These are phyloP conservation scores for Santalum album DNA, from an alignment of 164 flowering plant species.

Conservation along the genomic window DNA sequence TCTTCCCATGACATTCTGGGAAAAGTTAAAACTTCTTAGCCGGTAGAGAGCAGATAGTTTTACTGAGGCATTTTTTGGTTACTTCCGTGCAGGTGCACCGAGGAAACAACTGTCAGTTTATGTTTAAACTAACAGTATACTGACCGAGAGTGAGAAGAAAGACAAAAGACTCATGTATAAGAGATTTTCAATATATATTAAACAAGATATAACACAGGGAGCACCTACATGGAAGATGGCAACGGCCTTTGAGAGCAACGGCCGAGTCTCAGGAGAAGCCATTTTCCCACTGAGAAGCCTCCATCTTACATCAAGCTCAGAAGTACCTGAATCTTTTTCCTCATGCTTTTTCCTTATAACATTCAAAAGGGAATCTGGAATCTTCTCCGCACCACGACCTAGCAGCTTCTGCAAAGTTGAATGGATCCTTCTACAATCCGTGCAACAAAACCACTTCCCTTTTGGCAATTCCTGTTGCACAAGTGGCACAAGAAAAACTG, in stretches of 20 bases:
- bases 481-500: background rate
- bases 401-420: conserved; percentile 43
- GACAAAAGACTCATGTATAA: background rate
- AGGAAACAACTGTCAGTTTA: too few relatives aligned
- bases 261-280: conserved; percentile 34
- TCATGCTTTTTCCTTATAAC: conserved; percentile 38
- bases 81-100: too few relatives aligned
- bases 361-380: conserved; percentile 35
- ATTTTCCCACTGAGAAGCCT: conserved; percentile 55
- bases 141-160: background rate
- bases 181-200: background rate
- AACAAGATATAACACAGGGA: background rate
- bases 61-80: too few relatives aligned
- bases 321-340: conserved; percentile 12
- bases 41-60: too few relatives aligned
- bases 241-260: conserved; percentile 54
- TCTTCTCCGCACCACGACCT: conserved; percentile 36
- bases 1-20: too few relatives aligned
- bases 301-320: conserved; percentile 63
- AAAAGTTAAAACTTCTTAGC: too few relatives aligned
- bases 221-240: conserved; percentile 67
- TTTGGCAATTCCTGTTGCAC: conserved; percentile 68
- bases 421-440: conserved; percentile 48
- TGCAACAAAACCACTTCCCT: conserved; percentile 84
- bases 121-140: too few relatives aligned